Conservation (phyloP, 1,139 yeast genomes). For the Hyphopichia wangnamkhiaoensis region DNA sequence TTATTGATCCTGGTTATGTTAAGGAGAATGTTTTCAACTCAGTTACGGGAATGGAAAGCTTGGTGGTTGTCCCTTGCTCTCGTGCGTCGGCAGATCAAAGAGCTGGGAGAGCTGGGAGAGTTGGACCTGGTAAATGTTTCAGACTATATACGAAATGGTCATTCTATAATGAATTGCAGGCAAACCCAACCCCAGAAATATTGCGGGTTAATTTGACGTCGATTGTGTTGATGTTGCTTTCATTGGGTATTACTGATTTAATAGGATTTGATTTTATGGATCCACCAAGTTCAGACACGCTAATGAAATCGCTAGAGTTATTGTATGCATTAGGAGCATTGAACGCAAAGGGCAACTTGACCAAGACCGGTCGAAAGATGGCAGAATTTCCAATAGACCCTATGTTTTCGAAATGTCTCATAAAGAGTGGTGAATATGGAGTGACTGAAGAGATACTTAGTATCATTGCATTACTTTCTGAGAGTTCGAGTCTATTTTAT, state of each 20-base stretch:
- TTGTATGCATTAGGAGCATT: constrained; percentile 87
- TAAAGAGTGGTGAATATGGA: constrained; percentile 59
- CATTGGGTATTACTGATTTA: constrained; percentile 81
- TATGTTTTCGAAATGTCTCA: constrained; percentile 74
- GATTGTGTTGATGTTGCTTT: constrained; percentile 70
- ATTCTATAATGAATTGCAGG: constrained; percentile 72
- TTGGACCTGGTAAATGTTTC: constrained; percentile 94
- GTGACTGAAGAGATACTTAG: constrained; percentile 69
- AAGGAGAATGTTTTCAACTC: constrained; percentile 85
- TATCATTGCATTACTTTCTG: constrained; percentile 82
- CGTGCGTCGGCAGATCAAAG: constrained; percentile 95
- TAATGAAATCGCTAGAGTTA: constrained; percentile 76
- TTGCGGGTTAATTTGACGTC: constrained; percentile 76
- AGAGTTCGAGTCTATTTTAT: constrained; percentile 68
- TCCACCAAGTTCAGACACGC: constrained; percentile 70
- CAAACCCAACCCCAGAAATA: constrained; percentile 86
- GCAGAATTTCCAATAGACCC: constrained; percentile 94
- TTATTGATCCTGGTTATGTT: constrained; percentile 90
- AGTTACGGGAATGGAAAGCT: constrained; percentile 84
- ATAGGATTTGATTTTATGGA: constrained; percentile 88
- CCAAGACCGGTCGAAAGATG: constrained; percentile 80
- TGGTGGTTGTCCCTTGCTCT: constrained; percentile 84
- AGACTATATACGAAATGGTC: constrained; percentile 87
- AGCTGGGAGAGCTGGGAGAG: constrained; percentile 97
- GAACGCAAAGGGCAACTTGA: constrained; percentile 75